These are phyloP conservation scores for Zygotorulaspora mrakii DNA, from an alignment of 1,139 yeast genomes.

Conservation along the genomic window DNA sequence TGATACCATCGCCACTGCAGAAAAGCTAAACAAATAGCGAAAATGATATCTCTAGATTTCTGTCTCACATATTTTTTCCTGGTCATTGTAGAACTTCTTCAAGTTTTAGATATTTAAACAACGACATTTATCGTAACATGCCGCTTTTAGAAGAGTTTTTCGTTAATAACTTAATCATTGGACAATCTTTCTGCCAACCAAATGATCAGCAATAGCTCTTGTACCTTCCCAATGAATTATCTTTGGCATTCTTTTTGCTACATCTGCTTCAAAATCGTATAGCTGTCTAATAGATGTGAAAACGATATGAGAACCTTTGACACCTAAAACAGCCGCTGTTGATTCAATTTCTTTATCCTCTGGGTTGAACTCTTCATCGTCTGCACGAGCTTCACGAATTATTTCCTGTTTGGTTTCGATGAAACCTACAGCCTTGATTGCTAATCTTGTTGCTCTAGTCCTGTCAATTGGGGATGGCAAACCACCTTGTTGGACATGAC, in stretches of 20 bases:
- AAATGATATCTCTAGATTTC: too few relatives aligned
- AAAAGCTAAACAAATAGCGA: too few relatives aligned
- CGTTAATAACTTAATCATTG: slow-evolving; percentile 13
- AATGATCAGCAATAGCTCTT: slow-evolving; percentile 75
- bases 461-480: slow-evolving; percentile 78
- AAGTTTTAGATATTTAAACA: too few relatives aligned
- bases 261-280: slow-evolving; percentile 82
- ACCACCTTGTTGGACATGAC: slow-evolving; percentile 81
- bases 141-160: slow-evolving; percentile 6
- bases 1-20: too few relatives aligned
- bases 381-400: slow-evolving; percentile 33
- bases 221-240: slow-evolving; percentile 74
- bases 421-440: slow-evolving; percentile 65
- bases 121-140: slow-evolving; percentile 22
- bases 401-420: slow-evolving; percentile 47
- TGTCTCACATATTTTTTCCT: too few relatives aligned
- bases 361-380: slow-evolving; percentile 35
- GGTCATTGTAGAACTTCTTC: too few relatives aligned
- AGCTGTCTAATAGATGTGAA: slow-evolving; percentile 71
- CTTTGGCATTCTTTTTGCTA: slow-evolving; percentile 81
- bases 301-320: slow-evolving; percentile 70
- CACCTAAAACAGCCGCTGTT: slow-evolving; percentile 85
- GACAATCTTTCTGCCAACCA: slow-evolving; percentile 66
- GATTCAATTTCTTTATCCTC: slow-evolving; percentile 40
- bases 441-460: slow-evolving; percentile 64